A percentile compares a stretch with the other conserved stretches of the same genome.
phyloP scores from a whole-genome alignment of 1,284 basidiomycete genomes.

The Peniophora sp. region DNA sequence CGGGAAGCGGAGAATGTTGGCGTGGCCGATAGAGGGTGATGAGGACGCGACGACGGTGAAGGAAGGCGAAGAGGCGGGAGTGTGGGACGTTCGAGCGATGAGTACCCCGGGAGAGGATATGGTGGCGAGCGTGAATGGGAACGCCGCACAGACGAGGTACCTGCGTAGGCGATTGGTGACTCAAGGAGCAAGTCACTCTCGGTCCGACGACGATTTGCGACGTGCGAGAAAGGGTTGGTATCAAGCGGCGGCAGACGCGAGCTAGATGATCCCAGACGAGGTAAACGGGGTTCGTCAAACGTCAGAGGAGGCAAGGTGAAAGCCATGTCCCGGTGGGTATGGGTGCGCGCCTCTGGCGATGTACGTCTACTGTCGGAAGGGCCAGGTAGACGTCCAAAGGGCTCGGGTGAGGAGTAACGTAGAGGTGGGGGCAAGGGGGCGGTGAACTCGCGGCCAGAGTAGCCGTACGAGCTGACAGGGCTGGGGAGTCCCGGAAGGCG shows the following conservation, averaged over 20 bases:
- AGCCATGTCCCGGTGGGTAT: conserved; percentile 7
- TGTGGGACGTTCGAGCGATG: background rate
- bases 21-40: background rate
- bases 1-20: no score
- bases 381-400: background rate
- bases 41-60: background rate
- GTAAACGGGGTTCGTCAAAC: conserved; percentile 10
- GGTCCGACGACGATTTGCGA: conserved; percentile 6
- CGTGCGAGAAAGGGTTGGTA: no score
- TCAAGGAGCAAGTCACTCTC: background rate
- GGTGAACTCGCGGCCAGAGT: no score
- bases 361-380: background rate
- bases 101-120: background rate
- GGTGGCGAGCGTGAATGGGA: background rate
- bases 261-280: conserved; percentile 1
- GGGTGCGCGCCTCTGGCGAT: background rate
- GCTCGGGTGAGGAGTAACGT: background rate
- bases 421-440: background rate
- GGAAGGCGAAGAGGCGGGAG: background rate
- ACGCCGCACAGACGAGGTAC: background rate
- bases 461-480: no score
- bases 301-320: conserved; percentile 16
- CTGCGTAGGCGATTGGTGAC: background rate
- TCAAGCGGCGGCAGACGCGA: background rate
- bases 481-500: no score